Evolutionary conservation across 2,329 filamentous ascomycete genomes (phyloP), one percentile per base, ranked within the genome.

Genomic region (Diaporthe sp.): DNA sequence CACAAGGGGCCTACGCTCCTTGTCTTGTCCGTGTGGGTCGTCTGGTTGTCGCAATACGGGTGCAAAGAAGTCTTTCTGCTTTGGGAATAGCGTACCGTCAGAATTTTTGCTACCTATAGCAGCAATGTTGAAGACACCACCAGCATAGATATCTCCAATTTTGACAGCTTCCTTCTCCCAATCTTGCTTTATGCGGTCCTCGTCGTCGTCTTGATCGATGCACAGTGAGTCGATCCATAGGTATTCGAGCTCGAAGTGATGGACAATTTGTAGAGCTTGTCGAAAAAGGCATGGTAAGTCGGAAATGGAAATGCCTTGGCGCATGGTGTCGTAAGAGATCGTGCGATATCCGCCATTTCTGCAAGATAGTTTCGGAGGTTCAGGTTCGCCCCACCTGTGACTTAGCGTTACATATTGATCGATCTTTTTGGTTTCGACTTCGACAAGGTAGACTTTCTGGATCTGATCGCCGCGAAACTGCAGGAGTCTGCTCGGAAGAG

Each of bases 361-460:
- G n/a, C 25, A 3, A 3, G 61, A 42, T 15, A 71, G 17, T 39
- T 58, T 71, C 13, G 51, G 51, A 25, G 68, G 68, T 25, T 58
- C 51, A 55, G 68, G 68, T 31, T 3, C n/a, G 15, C 68, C 68
- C 68, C 68, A 71, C 28, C 51, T 58, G 13, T 71, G 68, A 17
- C 68, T 71, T n/a, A 71, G 68, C 9, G 68, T 71, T 12, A 44
- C 68, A 2, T 71, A 58, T 13, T 39, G 51, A 55, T n/a, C n/a
- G n/a, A n/a, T n/a, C n/a, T n/a, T n/a, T n/a, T n/a, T n/a, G n/a
- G n/a, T n/a, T n/a, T n/a, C n/a, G n/a, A n/a, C n/a, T n/a, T n/a
- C n/a, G n/a, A n/a, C n/a, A 15, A 67, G 42, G 10, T 67, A 19
- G 28, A 67, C 34, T 0, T 5, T 49, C 19, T 34, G 28, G 9